phyloP scores from a whole-genome alignment of 2,329 filamentous ascomycete species.

The Botrytis medusae region DNA sequence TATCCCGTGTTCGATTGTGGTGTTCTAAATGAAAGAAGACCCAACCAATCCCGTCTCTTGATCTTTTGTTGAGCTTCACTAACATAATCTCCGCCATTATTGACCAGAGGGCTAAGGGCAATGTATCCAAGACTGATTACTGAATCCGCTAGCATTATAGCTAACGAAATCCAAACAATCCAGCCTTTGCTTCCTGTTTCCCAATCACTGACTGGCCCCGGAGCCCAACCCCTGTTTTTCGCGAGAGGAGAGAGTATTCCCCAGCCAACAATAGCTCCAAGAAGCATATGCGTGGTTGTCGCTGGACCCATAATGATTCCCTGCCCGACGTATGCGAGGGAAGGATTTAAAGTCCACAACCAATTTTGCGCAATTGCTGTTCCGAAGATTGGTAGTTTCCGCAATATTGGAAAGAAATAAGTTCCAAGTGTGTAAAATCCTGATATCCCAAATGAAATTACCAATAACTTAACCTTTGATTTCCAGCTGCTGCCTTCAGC shows the following conservation, averaged over 20 bases:
- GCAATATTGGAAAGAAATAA: constrained; percentile 84
- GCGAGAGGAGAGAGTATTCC: constrained; percentile 85
- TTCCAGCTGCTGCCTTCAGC: constrained; percentile 38
- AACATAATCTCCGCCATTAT: constrained; percentile 45
- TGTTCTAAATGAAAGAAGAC: constrained; percentile 29
- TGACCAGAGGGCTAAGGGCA: constrained; percentile 61
- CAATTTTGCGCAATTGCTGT: constrained; percentile 70
- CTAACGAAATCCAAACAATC: constrained; percentile 96
- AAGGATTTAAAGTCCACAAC: constrained; percentile 96
- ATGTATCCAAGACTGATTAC: constrained; percentile 85
- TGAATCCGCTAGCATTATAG: constrained; percentile 95
- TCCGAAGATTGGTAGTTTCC: constrained; percentile 86
- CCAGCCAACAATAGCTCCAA: constrained; percentile 89
- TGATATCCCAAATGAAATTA: constrained; percentile 58
- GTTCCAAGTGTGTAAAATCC: constrained; percentile 74
- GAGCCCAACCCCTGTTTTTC: constrained; percentile 84
- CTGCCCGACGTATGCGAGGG: constrained; percentile 94
- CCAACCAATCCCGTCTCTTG: constrained; percentile 37
- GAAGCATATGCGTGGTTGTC: constrained; percentile 92
- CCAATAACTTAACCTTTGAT: constrained; percentile 43
- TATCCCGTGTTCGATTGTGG: constrained; percentile 34
- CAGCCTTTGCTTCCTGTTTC: constrained; percentile 92
- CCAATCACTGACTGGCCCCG: constrained; percentile 84
- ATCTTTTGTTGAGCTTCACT: constrained; percentile 35
- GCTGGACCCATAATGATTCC: constrained; percentile 98